Evolutionary conservation across 2,329 filamentous ascomycete species (phyloP), one percentile per base, ranked within the genome.

Genomic region (Mycosphaerella sp.): DNA sequence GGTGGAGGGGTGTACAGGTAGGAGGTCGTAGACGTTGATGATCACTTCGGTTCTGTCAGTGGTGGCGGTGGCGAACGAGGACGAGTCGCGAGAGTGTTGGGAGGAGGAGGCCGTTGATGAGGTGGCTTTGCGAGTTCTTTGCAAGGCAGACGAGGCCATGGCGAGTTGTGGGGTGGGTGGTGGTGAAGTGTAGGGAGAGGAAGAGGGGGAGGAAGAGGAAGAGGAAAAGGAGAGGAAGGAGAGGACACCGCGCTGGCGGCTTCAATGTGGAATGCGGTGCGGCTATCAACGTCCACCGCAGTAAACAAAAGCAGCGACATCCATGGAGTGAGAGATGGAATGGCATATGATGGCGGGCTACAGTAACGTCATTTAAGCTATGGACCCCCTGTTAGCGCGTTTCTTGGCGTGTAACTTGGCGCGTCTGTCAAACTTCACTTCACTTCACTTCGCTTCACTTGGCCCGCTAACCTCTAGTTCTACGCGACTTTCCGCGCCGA

Each of bases 1-100:
- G 21, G 21, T 21, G n/a, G n/a, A n/a, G n/a, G n/a, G n/a, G 2
- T 25, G 21, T 25, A 25, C 21, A 25, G 67, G 67, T 30, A 69
- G 52, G 4, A 70, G 60, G 50, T 69, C 67, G 54, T 70, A 70
- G 44, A 69, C 62, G 54, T 69, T 68, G 45, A 70, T 67, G 9
- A 57, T 60, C 34, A 70, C 57, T 48, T 68, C 64, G 35, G 63
- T 69, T 49, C 64, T 66, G n/a, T 34, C 10, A 12, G 49, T 54
- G 21, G 21, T 25, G 21, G 21, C 7, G 21, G 21, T 25, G 21
- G 7, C 21, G 42, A 49, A 53, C 36, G 56, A 55, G 34, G 55
- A 50, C 32, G 53, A 17, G 46, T 42, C 21, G 30, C 30, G 16
- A n/a, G 46, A 42, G 30, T 37, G 14, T 10, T 10, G 37, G 40